Percentiles rank a stretch among this genome's conserved stretches.
phyloP scores from a whole-genome alignment of 106 monocot species.

The Dendrobium officinale region DNA sequence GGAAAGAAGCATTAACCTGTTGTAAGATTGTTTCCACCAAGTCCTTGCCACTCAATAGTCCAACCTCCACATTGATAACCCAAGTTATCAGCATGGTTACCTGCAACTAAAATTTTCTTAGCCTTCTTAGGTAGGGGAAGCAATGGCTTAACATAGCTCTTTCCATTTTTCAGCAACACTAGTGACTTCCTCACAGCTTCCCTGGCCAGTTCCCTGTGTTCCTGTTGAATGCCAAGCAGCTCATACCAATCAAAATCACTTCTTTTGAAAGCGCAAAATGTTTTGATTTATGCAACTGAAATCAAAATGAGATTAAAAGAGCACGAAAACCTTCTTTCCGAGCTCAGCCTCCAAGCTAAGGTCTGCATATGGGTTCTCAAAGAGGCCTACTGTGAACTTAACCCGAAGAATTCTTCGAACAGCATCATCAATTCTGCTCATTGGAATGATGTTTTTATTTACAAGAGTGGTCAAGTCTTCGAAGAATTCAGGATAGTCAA shows the following conservation, averaged over 20 bases:
- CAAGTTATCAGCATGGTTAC: constrained; percentile 50
- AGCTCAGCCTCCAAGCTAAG: constrained; percentile 36
- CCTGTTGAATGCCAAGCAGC: constrained; percentile 14
- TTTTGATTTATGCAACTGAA: background rate
- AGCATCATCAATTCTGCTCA: constrained; percentile 76
- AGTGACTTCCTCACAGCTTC: constrained; percentile 61
- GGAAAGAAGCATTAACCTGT: constrained; percentile 11
- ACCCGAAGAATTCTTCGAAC: constrained; percentile 69
- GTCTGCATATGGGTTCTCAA: constrained; percentile 67
- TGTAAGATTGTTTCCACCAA: constrained; percentile 33
- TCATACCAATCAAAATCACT: background rate
- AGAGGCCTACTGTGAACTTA: constrained; percentile 73
- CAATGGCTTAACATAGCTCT: constrained; percentile 16
- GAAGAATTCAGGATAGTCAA: constrained; percentile 40
- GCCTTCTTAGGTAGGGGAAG: constrained; percentile 41
- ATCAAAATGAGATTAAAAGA: background rate
- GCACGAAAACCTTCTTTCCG: constrained; percentile 43
- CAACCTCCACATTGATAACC: constrained; percentile 57
- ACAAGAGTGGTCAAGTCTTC: constrained; percentile 43
- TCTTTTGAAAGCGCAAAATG: background rate
- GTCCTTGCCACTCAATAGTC: constrained; percentile 49
- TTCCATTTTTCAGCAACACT: constrained; percentile 54
- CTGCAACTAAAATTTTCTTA: constrained; percentile 39
- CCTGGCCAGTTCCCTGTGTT: constrained; percentile 43
- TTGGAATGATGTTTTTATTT: constrained; percentile 48